Percentiles rank a stretch among this genome's conserved stretches.
Evolutionary conservation across 2,329 filamentous ascomycete genomes (phyloP).

Genomic region (Tolypocladium ovalisporum): DNA sequence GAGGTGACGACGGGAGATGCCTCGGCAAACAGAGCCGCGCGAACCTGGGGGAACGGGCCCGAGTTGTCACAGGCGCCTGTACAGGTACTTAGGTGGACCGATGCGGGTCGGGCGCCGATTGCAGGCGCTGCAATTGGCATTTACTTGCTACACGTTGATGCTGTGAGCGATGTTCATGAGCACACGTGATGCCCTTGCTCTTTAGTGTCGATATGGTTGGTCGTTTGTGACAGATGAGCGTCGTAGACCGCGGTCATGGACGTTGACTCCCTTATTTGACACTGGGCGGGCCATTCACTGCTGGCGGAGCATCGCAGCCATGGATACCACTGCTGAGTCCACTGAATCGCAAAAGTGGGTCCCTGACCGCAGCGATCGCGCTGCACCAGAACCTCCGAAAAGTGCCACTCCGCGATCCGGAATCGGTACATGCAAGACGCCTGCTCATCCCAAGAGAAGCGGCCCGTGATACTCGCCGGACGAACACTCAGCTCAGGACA

Average conservation of each 20-base stretch:
- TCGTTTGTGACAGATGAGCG: background rate
- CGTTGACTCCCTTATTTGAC: no score
- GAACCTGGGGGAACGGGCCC: background rate
- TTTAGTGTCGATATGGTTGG: background rate
- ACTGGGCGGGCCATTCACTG: no score
- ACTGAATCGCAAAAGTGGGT: background rate
- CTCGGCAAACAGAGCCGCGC: slow-evolving; percentile 4
- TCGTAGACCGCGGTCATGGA: background rate
- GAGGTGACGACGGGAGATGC: slow-evolving; percentile 1
- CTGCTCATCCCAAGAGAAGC: no score
- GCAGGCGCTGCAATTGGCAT: background rate
- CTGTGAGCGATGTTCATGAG: no score
- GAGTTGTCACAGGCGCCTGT: no score
- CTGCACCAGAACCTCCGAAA: background rate
- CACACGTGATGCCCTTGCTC: no score
- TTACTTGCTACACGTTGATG: background rate
- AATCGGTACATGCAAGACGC: background rate
- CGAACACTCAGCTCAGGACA: background rate
- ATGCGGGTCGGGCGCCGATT: background rate
- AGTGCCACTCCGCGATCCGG: background rate
- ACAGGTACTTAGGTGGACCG: background rate
- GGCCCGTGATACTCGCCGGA: no score
- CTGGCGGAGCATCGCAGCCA: background rate
- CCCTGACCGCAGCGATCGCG: background rate
- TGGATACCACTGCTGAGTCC: background rate